These are phyloP conservation scores for Dentiscutata heterogama DNA, from an alignment of 371 early-diverging fungal genomes.

Conservation along the genomic window DNA sequence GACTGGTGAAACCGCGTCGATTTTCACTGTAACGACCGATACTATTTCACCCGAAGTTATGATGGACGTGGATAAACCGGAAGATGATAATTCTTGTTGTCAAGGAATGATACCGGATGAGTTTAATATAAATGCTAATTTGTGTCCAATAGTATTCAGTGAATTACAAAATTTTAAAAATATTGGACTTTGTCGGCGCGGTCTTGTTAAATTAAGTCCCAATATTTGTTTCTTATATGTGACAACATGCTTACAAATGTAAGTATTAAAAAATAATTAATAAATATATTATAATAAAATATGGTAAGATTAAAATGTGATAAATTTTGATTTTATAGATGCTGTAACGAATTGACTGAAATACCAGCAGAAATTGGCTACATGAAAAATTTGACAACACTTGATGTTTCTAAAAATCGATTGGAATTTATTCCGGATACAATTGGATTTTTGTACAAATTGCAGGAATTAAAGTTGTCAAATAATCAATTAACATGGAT, in stretches of 20 bases:
- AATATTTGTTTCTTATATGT: conserved; percentile 42
- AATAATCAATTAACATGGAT: conserved; percentile 71
- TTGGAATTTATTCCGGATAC: conserved; percentile 71
- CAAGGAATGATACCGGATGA: conserved; percentile 1
- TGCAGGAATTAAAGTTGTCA: conserved; percentile 74
- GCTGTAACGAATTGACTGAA: conserved; percentile 56
- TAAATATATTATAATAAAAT: no score
- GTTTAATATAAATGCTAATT: not conserved
- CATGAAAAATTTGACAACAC: conserved; percentile 66
- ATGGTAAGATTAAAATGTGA: no score
- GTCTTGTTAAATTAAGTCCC: conserved; percentile 43
- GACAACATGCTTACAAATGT: conserved; percentile 44
- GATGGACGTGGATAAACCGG: not conserved
- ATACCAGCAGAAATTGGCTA: conserved; percentile 75
- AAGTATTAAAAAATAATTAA: conserved; percentile 15
- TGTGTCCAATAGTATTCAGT: conserved; percentile 25
- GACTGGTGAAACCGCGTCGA: conserved; percentile 35
- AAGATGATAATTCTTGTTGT: conserved; percentile 25
- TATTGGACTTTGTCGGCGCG: conserved; percentile 38
- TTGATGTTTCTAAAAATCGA: conserved; percentile 76
- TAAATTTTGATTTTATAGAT: conserved; percentile 46
- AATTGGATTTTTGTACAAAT: conserved; percentile 70
- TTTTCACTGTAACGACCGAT: conserved; percentile 21
- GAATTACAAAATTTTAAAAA: conserved; percentile 40
- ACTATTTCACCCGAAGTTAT: conserved; percentile 25